Evolutionary conservation across 176 grass and related monocot genomes (phyloP), one percentile per base, ranked within the genome.

Genomic region (Carex littledalei): DNA sequence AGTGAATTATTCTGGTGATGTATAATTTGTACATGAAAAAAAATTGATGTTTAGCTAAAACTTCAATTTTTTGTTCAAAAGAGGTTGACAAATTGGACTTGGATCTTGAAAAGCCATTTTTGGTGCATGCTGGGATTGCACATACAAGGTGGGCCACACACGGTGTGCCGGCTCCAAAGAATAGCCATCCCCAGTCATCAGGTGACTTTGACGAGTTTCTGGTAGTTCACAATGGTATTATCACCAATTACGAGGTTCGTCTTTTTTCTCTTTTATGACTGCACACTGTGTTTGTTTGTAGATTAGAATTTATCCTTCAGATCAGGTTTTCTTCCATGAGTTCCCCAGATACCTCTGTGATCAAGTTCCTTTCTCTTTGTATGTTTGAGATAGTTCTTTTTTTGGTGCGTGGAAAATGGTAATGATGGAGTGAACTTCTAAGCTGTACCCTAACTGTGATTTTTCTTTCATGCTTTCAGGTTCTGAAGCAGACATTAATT

Each of bases 181-280:
- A 98, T 87, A 98, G 96, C 85, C 96, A 98, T 78, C 96, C 95
- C 10, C 96, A 98, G 86, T 93, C 96, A 55, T 98, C 96, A 2
- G 96, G 89, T n/a, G 63, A 84, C 0, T 85, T 89, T 41, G 90
- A 98, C 31, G 96, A 98, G 57, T 98, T 98, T 82, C 67, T 95
- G 78, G 91, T 98, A 17, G 96, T 98, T 85, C 96, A 98, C 85
- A 98, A 98, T 88, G 96, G 96, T 74, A 98, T 98, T 37, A 98
- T 98, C 87, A 98, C 96, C 22, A 98, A 98, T 85, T 98, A 98
- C 54, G 96, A 98, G 93, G 95, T 98, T 73, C 62, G 65, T 88
- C 68, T 81, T 58, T 56, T 78, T n/a, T 16, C 45, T 78, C 74
- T n/a, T 57, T 78, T 0, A 16, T 78, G 74, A 18, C 52, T 57